These are phyloP conservation scores for Colletotrichum lini DNA, from an alignment of 2,329 filamentous ascomycete species.

Conservation along the genomic window DNA sequence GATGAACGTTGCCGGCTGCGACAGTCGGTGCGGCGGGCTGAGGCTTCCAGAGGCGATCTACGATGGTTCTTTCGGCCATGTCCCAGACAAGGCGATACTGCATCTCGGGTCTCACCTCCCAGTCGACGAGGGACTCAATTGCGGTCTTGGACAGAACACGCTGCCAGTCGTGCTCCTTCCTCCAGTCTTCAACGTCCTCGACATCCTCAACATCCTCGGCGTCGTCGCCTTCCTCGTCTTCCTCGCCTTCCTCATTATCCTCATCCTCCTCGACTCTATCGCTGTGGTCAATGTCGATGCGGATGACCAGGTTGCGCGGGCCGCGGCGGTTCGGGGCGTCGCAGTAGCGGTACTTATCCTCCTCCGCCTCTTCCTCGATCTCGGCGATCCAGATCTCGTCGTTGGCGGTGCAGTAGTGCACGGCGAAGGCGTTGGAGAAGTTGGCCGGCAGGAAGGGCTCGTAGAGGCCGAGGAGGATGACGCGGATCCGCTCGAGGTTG, in stretches of 20 bases:
- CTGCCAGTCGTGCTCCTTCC: too few species aligned
- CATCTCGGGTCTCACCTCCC: not conserved
- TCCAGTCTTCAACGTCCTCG: too few species aligned
- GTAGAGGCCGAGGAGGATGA: not conserved
- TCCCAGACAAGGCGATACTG: not conserved
- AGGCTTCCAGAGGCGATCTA: not conserved
- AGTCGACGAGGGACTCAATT: not conserved
- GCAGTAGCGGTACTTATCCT: not conserved
- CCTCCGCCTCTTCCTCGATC: not conserved
- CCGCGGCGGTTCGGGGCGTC: not conserved
- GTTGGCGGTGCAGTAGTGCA: not conserved
- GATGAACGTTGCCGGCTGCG: not conserved
- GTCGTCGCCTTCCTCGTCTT: not conserved
- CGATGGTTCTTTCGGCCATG: not conserved
- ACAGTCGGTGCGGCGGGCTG: not conserved
- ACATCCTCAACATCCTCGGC: too few species aligned
- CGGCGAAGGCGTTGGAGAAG: not conserved
- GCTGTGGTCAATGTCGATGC: not conserved
- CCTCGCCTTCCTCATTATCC: too few species aligned
- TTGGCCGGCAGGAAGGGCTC: not conserved
- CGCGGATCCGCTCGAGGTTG: not conserved
- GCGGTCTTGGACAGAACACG: too few species aligned
- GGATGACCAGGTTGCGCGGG: not conserved
- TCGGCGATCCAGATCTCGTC: not conserved
- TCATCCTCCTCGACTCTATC: not conserved